These are phyloP conservation scores for Kwoniella europaea DNA, from an alignment of 768 basidiomycete genomes.

Conservation along the genomic window DNA sequence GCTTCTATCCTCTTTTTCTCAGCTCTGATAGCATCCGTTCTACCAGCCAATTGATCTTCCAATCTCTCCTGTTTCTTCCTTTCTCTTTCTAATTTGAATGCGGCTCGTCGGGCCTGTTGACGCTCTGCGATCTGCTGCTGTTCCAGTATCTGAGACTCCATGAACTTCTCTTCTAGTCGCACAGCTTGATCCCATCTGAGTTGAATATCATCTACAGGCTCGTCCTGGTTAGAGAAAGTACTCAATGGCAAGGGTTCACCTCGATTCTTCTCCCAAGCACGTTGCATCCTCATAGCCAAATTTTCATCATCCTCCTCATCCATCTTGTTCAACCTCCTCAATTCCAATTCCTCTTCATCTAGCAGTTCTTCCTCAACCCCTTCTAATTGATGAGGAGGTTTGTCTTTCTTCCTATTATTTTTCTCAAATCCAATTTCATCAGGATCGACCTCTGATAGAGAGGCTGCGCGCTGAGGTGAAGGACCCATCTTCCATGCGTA, in stretches of 20 bases:
- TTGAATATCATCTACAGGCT: not conserved
- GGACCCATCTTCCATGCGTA: constrained; percentile 36
- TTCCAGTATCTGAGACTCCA: constrained; percentile 28
- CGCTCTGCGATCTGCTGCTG: constrained; percentile 29
- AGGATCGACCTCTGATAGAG: constrained; percentile 10
- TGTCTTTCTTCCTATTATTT: not conserved
- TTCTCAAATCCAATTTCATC: constrained; percentile 3
- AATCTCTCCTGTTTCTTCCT: constrained; percentile 20
- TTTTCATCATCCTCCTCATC: not conserved
- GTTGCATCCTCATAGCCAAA: constrained; percentile 12
- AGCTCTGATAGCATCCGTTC: constrained; percentile 17
- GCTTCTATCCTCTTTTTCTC: constrained; percentile 33
- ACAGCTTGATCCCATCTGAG: constrained; percentile 35
- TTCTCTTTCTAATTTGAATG: constrained; percentile 29
- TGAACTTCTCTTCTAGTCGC: constrained; percentile 28
- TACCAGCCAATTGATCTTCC: constrained; percentile 22
- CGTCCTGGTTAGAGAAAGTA: not conserved
- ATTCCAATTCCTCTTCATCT: not conserved
- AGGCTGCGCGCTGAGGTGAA: not conserved
- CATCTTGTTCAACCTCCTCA: not conserved
- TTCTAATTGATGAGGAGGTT: not conserved
- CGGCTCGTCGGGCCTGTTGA: constrained; percentile 22
- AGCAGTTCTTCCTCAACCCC: not conserved
- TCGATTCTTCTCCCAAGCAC: constrained; percentile 7
- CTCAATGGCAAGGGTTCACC: not conserved